These are phyloP conservation scores for Paramecium pentaurelia DNA, from an alignment of 73 alveolate genomes.

Conservation along the genomic window DNA sequence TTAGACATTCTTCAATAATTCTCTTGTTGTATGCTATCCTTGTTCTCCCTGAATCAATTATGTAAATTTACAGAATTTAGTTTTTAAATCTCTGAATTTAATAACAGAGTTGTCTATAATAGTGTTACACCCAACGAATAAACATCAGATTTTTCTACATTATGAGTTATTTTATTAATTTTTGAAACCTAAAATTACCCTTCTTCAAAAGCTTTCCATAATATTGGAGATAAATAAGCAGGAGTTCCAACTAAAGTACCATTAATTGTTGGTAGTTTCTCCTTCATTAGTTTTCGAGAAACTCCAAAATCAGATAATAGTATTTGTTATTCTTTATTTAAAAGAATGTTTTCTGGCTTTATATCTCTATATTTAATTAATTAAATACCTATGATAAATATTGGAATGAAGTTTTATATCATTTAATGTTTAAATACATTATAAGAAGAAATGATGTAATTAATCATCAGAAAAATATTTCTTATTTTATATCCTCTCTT, in stretches of 20 bases:
- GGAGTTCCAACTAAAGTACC: constrained; percentile 45
- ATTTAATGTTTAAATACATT: not conserved
- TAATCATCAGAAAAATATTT: not conserved
- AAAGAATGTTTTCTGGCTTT: constrained; percentile 11
- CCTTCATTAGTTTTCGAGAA: not conserved
- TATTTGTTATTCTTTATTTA: not conserved
- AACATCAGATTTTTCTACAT: constrained; percentile 28
- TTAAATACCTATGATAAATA: not conserved
- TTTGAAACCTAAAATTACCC: not conserved
- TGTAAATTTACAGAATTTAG: not conserved
- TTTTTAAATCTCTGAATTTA: not conserved
- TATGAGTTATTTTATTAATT: not conserved
- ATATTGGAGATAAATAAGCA: constrained; percentile 18
- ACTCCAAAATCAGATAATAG: constrained; percentile 24
- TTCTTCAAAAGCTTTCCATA: not conserved
- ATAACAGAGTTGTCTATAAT: not conserved
- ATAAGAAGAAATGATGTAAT: not conserved
- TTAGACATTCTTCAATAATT: not conserved
- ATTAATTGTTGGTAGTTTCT: not conserved
- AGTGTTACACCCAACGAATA: constrained; percentile 4
- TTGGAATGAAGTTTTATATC: not conserved
- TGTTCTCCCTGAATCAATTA: not conserved
- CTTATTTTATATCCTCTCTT: not conserved
- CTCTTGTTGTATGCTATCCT: not conserved
- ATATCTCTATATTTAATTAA: not conserved